These are phyloP conservation scores for Mycothermus thermophilus DNA, from an alignment of 495 filamentous ascomycete species.

Conservation along the genomic window DNA sequence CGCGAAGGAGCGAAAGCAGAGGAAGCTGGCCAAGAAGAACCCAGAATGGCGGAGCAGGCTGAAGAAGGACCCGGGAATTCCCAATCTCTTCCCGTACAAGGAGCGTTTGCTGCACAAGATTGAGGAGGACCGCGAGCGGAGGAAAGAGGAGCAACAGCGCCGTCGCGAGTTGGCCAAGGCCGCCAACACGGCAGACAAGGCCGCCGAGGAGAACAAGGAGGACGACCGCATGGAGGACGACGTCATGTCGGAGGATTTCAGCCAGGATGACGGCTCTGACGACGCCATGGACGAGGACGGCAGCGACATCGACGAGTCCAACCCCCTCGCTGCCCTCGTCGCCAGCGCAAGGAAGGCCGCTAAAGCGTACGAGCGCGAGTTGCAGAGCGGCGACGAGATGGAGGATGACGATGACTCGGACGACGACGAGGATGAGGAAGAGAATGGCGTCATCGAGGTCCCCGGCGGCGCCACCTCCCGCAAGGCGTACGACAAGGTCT, in stretches of 20 bases:
- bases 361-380: constrained; percentile 57
- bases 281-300: constrained; percentile 31
- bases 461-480: constrained; percentile 52
- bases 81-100: constrained; percentile 96
- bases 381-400: constrained; percentile 43
- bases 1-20: constrained; percentile 78
- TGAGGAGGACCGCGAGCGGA: constrained; percentile 68
- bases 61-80: constrained; percentile 95
- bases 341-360: constrained; percentile 83
- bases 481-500: constrained; percentile 84
- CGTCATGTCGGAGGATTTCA: constrained; percentile 17
- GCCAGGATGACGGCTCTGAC: constrained; percentile 21
- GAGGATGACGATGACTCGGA: constrained; percentile 48
- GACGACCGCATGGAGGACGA: constrained; percentile 30
- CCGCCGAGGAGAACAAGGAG: constrained; percentile 25
- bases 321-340: constrained; percentile 86
- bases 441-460: constrained; percentile 21
- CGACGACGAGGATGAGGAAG: constrained; percentile 38
- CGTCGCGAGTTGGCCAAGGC: constrained; percentile 58
- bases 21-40: constrained; percentile 85
- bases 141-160: constrained; percentile 61
- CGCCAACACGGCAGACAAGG: constrained; percentile 36
- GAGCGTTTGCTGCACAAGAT: constrained; percentile 88
- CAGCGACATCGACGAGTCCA: constrained; percentile 42
- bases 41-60: constrained; percentile 85